These are phyloP conservation scores for Rutstroemia sp. DNA, from an alignment of 2,329 filamentous ascomycete species.

Conservation along the genomic window DNA sequence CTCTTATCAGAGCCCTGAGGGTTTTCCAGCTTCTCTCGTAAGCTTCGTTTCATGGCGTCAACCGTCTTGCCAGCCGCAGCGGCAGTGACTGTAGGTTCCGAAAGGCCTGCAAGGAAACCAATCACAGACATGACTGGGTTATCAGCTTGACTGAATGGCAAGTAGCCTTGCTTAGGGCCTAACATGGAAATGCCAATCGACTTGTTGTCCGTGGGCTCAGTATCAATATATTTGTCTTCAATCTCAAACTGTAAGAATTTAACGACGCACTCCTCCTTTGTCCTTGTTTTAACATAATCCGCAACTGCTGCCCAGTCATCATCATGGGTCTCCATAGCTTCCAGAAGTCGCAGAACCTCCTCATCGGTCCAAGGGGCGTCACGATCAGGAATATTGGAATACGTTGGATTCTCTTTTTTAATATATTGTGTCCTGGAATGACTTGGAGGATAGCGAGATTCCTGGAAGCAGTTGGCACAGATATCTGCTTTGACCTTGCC, in stretches of 20 bases:
- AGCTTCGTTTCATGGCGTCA: constrained; percentile 72
- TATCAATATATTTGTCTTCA: constrained; percentile 92
- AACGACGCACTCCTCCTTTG: constrained; percentile 90
- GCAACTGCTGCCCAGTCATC: constrained; percentile 94
- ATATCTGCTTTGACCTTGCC: constrained; percentile 69
- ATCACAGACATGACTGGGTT: constrained; percentile 97
- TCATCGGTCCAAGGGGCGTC: constrained; percentile 88
- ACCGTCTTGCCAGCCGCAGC: constrained; percentile 85
- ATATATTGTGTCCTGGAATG: constrained; percentile 76
- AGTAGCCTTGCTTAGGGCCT: constrained; percentile 65
- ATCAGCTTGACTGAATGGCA: constrained; percentile 87
- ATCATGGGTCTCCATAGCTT: constrained; percentile 86
- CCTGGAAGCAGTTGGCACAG: constrained; percentile 84
- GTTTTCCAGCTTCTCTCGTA: constrained; percentile 72
- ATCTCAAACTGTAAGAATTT: constrained; percentile 96
- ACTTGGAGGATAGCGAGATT: constrained; percentile 73
- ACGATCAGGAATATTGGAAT: constrained; percentile 69
- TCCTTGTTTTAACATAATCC: constrained; percentile 84
- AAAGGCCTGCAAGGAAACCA: constrained; percentile 84
- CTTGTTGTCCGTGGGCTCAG: constrained; percentile 47
- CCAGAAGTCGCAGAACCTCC: constrained; percentile 80
- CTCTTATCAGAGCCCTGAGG: constrained; percentile 47
- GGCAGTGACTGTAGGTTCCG: constrained; percentile 83
- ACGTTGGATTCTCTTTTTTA: constrained; percentile 82
- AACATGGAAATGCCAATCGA: constrained; percentile 57